Evolutionary conservation across 1,139 yeast genomes (phyloP), one percentile per base, ranked within the genome.

Genomic region (Geotrichum bryndzae): DNA sequence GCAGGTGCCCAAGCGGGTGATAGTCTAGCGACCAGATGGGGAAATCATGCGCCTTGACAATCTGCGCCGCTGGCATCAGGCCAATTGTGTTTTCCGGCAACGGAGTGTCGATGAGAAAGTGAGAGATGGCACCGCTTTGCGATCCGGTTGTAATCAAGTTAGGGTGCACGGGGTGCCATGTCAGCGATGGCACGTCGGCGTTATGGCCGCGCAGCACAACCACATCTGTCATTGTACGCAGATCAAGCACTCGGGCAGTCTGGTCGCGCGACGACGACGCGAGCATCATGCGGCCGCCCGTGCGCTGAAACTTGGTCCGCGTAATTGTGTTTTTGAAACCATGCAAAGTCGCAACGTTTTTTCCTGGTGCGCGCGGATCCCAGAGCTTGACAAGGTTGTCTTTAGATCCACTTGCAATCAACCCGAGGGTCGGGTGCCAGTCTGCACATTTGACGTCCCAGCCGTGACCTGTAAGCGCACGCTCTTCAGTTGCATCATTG

Each of bases 391-490:
- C 85, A 68, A 91, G 78, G 73, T 95, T 95, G 75, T 94, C 99
- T 72, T 95, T 94, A 0, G 98, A 92, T 0, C 98, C 82, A 25
- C 78, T 72, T 7, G 74, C 81, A 29, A 79, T 64, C 51, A 95
- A 80, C 0, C 98, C 97, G 73, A 90, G 77, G 22, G 83, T 80
- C 7, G 96, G 90, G 74, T 94, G 99, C 99, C 99, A 94, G 73
- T 94, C 98, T 60, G 96, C 91, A 63, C 94, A 85, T 73, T 94
- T 94, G 41, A 94, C 97, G 76, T 94, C 99, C 99, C 99, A 94
- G 72, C 95, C 97, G 75, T 94, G 99, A 0, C 98, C 99, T 33
- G 85, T 82, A 58, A 94, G 79, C 0, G 84, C 80, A 55, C 90
- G 76, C 72, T 94, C 99, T 69, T 90, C 96, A 63, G 84, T 79